These are phyloP conservation scores for Filobasidium floriforme DNA, from an alignment of 768 basidiomycete species.

Conservation along the genomic window DNA sequence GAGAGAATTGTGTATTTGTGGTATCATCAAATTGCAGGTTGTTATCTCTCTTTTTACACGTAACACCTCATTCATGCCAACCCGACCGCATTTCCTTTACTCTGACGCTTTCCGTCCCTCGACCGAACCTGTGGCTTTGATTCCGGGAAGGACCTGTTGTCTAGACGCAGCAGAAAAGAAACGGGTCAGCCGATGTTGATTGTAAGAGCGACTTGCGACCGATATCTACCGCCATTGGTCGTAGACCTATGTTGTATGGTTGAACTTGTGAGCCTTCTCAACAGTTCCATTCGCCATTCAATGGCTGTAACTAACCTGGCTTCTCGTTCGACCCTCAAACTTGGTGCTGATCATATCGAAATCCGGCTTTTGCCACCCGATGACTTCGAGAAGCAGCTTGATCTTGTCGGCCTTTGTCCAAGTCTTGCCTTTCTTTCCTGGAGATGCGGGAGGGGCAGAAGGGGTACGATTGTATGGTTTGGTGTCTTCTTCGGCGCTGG, in stretches of 20 bases:
- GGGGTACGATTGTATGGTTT: not conserved
- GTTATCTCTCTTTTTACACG: no score
- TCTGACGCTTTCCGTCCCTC: no score
- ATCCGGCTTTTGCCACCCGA: not conserved
- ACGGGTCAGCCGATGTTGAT: no score
- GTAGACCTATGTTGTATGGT: not conserved
- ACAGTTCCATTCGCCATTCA: no score
- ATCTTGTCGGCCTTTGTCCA: constrained; percentile 10
- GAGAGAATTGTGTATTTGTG: no score
- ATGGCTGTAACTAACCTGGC: not conserved
- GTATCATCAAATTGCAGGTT: no score
- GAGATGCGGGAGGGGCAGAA: not conserved
- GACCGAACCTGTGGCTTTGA: no score
- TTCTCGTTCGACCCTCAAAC: not conserved
- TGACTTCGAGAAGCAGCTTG: constrained; percentile 1
- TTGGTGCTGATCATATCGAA: constrained; percentile 1
- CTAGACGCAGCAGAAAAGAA: no score
- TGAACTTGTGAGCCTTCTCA: not conserved
- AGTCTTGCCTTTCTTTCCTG: not conserved
- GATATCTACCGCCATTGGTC: constrained; percentile 1
- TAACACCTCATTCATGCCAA: no score
- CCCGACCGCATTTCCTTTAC: no score
- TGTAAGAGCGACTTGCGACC: no score
- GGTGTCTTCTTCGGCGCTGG: not conserved
- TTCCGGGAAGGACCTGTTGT: no score